Conservation (phyloP, 2,329 filamentous ascomycete species). For the Aspergillus alliaceus region DNA sequence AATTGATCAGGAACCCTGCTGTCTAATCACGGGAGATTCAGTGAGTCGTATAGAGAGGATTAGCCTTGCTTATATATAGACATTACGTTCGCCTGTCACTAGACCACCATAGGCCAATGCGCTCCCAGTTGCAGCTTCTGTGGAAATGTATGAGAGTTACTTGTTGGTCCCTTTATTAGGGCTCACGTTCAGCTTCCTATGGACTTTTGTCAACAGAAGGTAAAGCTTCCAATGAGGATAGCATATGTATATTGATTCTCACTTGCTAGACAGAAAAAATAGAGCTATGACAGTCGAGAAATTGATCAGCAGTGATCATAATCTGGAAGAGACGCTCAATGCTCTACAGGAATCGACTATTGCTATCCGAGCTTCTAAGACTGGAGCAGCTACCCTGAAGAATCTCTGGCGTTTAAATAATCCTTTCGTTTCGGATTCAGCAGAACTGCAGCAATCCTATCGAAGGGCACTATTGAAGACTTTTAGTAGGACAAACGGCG, state of each 20-base stretch:
- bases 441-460: neutral
- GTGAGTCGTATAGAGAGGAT: neutral
- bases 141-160: neutral
- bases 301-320: neutral
- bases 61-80: neutral
- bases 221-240: neutral
- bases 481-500: neutral
- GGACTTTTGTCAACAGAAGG: neutral
- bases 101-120: neutral
- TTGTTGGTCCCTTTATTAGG: neutral
- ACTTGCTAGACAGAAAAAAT: neutral
- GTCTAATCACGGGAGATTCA: too few species aligned
- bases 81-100: neutral
- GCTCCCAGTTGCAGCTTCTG: neutral
- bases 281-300: neutral
- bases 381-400: neutral
- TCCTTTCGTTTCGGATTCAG: neutral
- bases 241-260: neutral
- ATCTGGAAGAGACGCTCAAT: neutral
- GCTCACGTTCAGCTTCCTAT: neutral
- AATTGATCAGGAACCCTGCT: too few species aligned
- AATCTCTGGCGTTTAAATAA: neutral
- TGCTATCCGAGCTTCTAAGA: neutral
- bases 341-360: neutral
- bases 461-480: neutral